Conservation (phyloP, 2,329 filamentous ascomycete species). For the Colletotrichum aenigma region DNA sequence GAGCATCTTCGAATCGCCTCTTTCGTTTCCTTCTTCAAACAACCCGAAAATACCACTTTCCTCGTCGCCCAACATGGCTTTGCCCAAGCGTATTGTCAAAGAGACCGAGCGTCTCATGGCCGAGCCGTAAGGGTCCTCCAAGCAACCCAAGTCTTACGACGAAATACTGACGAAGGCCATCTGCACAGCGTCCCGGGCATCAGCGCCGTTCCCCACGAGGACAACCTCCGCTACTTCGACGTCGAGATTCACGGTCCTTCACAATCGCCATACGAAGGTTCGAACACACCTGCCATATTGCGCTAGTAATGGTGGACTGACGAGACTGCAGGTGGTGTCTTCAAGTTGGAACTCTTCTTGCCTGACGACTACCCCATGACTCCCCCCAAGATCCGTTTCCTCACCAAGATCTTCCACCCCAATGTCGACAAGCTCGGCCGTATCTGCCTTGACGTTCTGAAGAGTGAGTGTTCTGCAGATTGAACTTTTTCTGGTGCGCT, state of each 20-base stretch:
- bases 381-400: conserved; percentile 95
- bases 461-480: conserved; percentile 67
- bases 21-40: background rate
- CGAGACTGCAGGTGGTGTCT: conserved; percentile 68
- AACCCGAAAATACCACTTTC: background rate
- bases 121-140: conserved; percentile 77
- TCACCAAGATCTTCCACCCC: conserved; percentile 99
- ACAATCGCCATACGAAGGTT: conserved; percentile 94
- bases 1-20: background rate
- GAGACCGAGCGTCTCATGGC: conserved; percentile 97
- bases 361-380: conserved; percentile 99
- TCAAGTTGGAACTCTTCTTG: conserved; percentile 96
- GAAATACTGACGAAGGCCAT: background rate
- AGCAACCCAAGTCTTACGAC: background rate
- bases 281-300: conserved; percentile 21
- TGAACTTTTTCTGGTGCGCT: background rate
- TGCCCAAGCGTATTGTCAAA: conserved; percentile 97
- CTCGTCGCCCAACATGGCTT: conserved; percentile 56
- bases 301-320: background rate
- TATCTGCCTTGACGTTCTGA: conserved; percentile 96
- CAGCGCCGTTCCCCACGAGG: conserved; percentile 92
- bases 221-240: conserved; percentile 98
- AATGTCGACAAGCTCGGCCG: conserved; percentile 98
- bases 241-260: conserved; percentile 93
- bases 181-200: conserved; percentile 84